phyloP scores from a whole-genome alignment of 805 yeast species.

The Jamesozyma gamospora region DNA sequence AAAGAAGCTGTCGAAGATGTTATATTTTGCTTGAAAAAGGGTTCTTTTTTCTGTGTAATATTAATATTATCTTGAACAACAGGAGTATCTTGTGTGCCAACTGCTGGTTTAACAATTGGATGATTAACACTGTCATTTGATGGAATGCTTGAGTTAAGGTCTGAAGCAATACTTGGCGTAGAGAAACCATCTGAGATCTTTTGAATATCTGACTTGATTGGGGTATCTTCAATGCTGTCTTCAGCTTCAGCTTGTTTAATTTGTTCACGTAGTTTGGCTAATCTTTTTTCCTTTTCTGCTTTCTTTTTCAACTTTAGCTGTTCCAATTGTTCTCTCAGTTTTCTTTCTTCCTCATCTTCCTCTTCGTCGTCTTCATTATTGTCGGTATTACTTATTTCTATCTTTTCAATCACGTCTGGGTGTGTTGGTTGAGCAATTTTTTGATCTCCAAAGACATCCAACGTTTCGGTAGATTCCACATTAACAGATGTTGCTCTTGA shows the following conservation, averaged over 20 bases:
- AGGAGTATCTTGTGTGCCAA: slow-evolving; percentile 1
- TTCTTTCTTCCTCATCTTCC: slow-evolving; percentile 40
- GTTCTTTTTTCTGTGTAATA: slow-evolving; percentile 30
- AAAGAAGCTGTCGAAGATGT: slow-evolving; percentile 26
- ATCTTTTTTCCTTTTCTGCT: slow-evolving; percentile 48
- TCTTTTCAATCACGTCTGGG: slow-evolving; percentile 7
- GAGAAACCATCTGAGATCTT: neutral
- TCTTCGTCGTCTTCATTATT: slow-evolving; percentile 1
- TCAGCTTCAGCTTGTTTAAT: slow-evolving; percentile 43
- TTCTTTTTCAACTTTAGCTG: slow-evolving; percentile 42
- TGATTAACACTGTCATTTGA: too few relatives aligned
- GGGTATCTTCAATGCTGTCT: slow-evolving; percentile 25
- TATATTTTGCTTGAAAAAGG: slow-evolving; percentile 38
- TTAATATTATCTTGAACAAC: neutral
- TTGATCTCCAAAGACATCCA: slow-evolving; percentile 1
- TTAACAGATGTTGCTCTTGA: slow-evolving; percentile 2
- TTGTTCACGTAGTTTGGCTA: slow-evolving; percentile 48
- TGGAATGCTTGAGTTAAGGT: neutral
- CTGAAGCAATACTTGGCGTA: neutral
- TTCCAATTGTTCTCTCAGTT: slow-evolving; percentile 31
- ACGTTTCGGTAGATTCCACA: slow-evolving; percentile 2
- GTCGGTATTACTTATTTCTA: neutral
- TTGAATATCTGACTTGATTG: neutral
- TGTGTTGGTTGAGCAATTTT: neutral
- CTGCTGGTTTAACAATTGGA: too few relatives aligned